These are phyloP conservation scores for Sophora flavescens DNA, from an alignment of 306 rosid genomes.

Conservation along the genomic window DNA sequence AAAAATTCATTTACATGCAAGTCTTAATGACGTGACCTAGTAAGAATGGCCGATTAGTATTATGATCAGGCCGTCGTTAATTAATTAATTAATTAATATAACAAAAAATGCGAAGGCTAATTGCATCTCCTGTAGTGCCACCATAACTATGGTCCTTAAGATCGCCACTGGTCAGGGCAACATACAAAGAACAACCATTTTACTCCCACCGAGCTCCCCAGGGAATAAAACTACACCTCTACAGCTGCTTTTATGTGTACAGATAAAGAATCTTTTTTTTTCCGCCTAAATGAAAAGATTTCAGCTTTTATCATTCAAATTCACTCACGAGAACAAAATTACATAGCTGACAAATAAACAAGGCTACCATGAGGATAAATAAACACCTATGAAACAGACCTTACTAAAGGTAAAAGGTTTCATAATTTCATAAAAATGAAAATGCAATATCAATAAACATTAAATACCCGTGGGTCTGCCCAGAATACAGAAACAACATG, in stretches of 20 bases:
- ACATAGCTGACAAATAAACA: conserved; percentile 24
- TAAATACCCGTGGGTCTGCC: conserved; percentile 11
- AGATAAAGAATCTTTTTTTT: not conserved
- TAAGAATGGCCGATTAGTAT: no score
- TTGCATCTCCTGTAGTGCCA: no score
- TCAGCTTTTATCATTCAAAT: conserved; percentile 23
- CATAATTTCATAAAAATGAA: not conserved
- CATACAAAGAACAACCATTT: no score
- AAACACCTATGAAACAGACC: conserved; percentile 23
- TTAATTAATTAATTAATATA: no score
- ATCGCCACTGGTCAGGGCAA: no score
- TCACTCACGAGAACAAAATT: conserved; percentile 29
- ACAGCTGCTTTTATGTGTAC: not conserved
- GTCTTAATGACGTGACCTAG: no score
- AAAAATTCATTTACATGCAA: no score
- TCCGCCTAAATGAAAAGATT: not conserved
- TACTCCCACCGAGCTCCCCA: no score
- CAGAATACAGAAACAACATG: conserved; percentile 22
- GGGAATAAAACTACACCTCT: not conserved
- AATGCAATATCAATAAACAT: conserved; percentile 30
- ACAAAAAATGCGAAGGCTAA: no score
- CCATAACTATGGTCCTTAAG: no score
- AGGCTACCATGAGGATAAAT: conserved; percentile 11
- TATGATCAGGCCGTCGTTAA: no score
- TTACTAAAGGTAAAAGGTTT: conserved; percentile 21